Base-by-base conservation (phyloP, 176 grass and related monocot species). In the Aechmea fasciata region DNA sequence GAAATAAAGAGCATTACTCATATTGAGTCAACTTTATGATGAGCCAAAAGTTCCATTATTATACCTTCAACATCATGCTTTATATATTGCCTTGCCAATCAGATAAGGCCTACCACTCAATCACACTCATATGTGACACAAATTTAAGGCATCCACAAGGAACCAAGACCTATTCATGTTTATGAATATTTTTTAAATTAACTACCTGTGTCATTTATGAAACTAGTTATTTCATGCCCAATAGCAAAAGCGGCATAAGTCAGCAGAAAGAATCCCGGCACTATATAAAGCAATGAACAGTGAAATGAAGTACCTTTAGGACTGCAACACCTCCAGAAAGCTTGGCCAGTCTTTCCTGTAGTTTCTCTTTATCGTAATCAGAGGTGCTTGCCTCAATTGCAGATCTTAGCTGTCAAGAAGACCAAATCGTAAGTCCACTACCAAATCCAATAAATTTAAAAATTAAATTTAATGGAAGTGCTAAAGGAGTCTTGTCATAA, bases 291-390 rank as follows among this genome's bases (percentile, higher is more conserved):
- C 23, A 71, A 2, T 66, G 64, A 66, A 24, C 14, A 11, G 65
- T 59, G 15, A 75, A 47, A 23, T 48, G 10, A 23, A 81, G 24
- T 68, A 90, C 87, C 84, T 87, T 83, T 14, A 91, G 80, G 48
- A 86, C 83, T 62, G 83, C 82, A 57, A 90, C 69, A 64, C 87
- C 83, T 24, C 87, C 87, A 71, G 83, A 85, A 73, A 90, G 73
- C 65, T 90, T 90, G 65, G 87, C 87, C 73, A 90, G 74, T 10
- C 83, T 64, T 28, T 90, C 80, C 55, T 90, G 77, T 33, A 87
- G 66, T 71, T 90, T 90, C 49, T 86, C 87, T 50, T 86, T 85
- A 3, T 86, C 87, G 28, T 78, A 86, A 26, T 83, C 87, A 26
- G 87, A 90, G 65, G 76, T 83, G 77, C 77, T 81, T 64, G 51